Evolutionary conservation across 108 stramenopile genomes (phyloP).

Genomic region (Discostella stelligeroides): DNA sequence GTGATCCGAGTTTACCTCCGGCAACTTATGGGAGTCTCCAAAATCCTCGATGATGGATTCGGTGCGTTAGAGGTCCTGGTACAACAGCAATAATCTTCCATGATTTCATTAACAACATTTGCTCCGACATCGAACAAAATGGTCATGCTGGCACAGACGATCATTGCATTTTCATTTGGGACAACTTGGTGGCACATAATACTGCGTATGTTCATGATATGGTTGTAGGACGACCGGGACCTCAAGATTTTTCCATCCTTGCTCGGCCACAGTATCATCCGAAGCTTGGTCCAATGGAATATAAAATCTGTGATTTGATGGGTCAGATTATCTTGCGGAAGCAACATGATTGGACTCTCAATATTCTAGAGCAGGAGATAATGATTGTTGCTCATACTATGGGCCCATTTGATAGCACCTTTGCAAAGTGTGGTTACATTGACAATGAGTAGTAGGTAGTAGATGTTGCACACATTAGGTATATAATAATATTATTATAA

Average conservation of each 20-base stretch:
- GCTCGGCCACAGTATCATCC: conserved; percentile 17
- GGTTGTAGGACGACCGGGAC: conserved; percentile 1
- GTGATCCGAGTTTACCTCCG: conserved; percentile 2
- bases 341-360: no score
- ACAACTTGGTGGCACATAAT: conserved; percentile 6
- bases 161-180: conserved; percentile 14
- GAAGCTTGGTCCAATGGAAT: conserved; percentile 5
- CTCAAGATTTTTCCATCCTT: not conserved
- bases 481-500: no score
- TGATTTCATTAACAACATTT: conserved; percentile 14
- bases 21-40: conserved; percentile 5
- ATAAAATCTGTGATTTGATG: conserved; percentile 9
- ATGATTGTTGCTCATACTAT: no score
- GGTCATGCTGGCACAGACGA: conserved; percentile 8
- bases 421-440: no score
- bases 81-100: conserved; percentile 15
- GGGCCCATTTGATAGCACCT: no score
- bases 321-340: no score
- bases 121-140: conserved; percentile 5
- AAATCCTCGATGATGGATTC: conserved; percentile 6
- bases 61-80: not conserved
- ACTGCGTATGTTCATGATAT: conserved; percentile 13
- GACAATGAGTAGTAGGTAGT: no score
- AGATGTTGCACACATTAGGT: no score
- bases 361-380: no score